These are phyloP conservation scores for Rubia balearica DNA, from an alignment of 305 asterid genomes.

Conservation along the genomic window DNA sequence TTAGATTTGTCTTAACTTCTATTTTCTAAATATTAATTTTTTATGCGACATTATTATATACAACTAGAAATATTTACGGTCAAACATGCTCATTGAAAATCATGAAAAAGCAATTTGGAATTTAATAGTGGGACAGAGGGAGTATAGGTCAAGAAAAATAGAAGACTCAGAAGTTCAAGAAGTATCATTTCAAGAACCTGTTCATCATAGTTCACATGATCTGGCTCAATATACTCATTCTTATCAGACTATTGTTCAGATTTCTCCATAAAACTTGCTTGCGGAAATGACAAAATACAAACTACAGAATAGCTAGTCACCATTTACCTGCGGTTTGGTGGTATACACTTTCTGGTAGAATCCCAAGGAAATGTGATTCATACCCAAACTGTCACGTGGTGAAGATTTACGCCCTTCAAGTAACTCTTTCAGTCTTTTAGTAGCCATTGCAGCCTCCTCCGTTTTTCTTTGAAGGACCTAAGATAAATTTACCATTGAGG, in stretches of 20 bases:
- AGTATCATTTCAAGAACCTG: slow-evolving; percentile 36
- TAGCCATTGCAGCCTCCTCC: slow-evolving; percentile 99
- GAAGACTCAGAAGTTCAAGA: slow-evolving; percentile 41
- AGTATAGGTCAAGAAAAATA: slow-evolving; percentile 36
- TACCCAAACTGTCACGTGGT: slow-evolving; percentile 83
- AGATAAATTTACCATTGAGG: slow-evolving; percentile 12
- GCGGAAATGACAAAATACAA: neutral
- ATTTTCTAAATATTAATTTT: too few species aligned
- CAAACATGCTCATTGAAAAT: too few species aligned
- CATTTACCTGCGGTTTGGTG: slow-evolving; percentile 21
- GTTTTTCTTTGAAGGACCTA: slow-evolving; percentile 99
- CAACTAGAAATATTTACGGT: too few species aligned
- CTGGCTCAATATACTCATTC: neutral
- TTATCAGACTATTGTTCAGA: neutral
- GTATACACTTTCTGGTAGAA: slow-evolving; percentile 17
- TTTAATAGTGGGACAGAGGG: too few species aligned
- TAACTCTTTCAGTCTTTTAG: slow-evolving; percentile 94
- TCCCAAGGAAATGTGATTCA: slow-evolving; percentile 16
- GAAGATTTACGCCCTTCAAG: slow-evolving; percentile 95
- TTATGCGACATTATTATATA: too few species aligned
- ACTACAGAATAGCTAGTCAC: neutral
- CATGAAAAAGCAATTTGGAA: too few species aligned
- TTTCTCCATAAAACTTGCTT: neutral
- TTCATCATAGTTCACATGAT: slow-evolving; percentile 4
- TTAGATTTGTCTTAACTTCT: too few species aligned